phyloP scores from a whole-genome alignment of 495 filamentous ascomycete species.

The Trichoderma virens region DNA sequence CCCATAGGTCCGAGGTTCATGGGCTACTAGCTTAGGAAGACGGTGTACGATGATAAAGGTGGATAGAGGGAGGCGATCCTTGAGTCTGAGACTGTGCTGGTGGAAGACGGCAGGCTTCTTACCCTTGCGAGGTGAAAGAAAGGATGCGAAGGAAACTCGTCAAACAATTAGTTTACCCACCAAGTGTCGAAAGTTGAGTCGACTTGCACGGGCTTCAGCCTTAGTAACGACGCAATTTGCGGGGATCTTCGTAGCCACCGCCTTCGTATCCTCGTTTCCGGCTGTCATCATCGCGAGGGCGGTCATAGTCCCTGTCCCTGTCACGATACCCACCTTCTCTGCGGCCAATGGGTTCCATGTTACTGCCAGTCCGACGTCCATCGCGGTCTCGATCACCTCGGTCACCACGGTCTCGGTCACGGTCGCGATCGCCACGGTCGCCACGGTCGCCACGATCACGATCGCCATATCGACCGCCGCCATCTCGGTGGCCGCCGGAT shows the following conservation, averaged over 20 bases:
- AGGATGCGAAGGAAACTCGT: constrained; percentile 25
- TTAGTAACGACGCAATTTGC: constrained; percentile 72
- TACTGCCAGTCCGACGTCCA: constrained; percentile 51
- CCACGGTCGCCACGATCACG: constrained; percentile 52
- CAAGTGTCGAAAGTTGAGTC: constrained; percentile 27
- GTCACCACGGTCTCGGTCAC: constrained; percentile 40
- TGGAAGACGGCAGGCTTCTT: constrained; percentile 34
- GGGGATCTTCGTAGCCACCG: constrained; percentile 67
- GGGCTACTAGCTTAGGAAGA: background rate
- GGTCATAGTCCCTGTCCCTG: constrained; percentile 27
- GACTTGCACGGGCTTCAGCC: constrained; percentile 17
- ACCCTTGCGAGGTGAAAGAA: constrained; percentile 43
- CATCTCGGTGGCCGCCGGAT: constrained; percentile 30
- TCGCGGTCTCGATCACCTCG: constrained; percentile 33
- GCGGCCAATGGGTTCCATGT: constrained; percentile 60
- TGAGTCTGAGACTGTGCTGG: background rate
- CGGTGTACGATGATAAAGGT: background rate
- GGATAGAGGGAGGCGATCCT: background rate
- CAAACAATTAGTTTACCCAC: constrained; percentile 30
- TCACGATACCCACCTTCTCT: constrained; percentile 39
- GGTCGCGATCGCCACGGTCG: constrained; percentile 51
- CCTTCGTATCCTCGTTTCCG: constrained; percentile 56
- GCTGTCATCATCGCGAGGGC: constrained; percentile 48
- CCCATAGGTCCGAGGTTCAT: background rate
- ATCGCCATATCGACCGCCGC: constrained; percentile 54